A percentile compares a stretch with the other conserved stretches of the same genome.
Evolutionary conservation across 331 rosid genomes (phyloP).

Genomic region (Prunus yedoensis): DNA sequence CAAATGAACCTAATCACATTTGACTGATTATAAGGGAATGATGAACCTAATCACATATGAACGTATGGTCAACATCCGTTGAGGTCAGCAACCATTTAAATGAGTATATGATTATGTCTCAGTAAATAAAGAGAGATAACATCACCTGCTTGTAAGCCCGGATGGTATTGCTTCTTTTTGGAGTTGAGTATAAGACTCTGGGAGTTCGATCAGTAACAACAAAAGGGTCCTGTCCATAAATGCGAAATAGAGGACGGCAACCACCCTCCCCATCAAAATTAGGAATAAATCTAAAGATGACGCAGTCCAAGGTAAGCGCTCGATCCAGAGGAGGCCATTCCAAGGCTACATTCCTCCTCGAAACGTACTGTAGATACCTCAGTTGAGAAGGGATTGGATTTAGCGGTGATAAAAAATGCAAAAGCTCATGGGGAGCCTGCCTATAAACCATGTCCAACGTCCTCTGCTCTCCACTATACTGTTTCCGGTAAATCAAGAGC

Average conservation of each 20-base stretch:
- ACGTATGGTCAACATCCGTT: not conserved
- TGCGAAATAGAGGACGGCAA: constrained; percentile 78
- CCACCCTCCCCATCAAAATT: constrained; percentile 70
- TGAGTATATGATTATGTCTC: not conserved
- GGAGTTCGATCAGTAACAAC: constrained; percentile 53
- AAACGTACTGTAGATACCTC: constrained; percentile 83
- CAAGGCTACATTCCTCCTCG: constrained; percentile 80
- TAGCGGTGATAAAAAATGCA: constrained; percentile 67
- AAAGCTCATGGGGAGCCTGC: constrained; percentile 84
- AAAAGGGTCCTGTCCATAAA: constrained; percentile 84
- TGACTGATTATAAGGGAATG: not conserved
- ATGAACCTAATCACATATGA: not conserved
- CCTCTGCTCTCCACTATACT: constrained; percentile 75
- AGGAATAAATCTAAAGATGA: constrained; percentile 78
- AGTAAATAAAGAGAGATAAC: constrained; percentile 1
- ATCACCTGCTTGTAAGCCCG: constrained; percentile 79
- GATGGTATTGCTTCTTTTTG: constrained; percentile 54
- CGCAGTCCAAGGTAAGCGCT: constrained; percentile 83
- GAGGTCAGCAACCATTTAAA: not conserved
- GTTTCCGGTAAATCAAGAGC: constrained; percentile 71
- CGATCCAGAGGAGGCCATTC: constrained; percentile 97
- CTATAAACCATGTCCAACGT: constrained; percentile 88
- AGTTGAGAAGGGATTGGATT: constrained; percentile 87
- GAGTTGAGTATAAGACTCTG: constrained; percentile 62
- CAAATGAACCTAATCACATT: not conserved